These are phyloP conservation scores for Trichophyton rubrum DNA, from an alignment of 2,329 filamentous ascomycete species.

Conservation along the genomic window DNA sequence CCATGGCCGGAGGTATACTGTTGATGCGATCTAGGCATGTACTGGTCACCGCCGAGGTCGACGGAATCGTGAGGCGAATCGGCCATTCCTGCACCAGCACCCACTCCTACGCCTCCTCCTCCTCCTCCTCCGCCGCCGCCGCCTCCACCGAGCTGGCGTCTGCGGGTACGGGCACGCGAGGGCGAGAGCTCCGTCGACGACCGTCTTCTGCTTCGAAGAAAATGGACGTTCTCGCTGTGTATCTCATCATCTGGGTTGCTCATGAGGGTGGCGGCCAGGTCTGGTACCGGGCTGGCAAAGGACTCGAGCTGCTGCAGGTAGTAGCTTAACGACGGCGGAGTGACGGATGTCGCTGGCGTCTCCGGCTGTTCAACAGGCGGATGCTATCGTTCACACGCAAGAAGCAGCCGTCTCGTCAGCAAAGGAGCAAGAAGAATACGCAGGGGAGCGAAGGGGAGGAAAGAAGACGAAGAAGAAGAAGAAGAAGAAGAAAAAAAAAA, in stretches of 20 bases:
- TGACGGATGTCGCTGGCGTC: slow-evolving; percentile 3
- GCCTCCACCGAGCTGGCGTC: slow-evolving; percentile 3
- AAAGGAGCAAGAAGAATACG: not conserved
- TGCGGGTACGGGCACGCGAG: slow-evolving; percentile 1
- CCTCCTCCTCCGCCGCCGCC: not conserved
- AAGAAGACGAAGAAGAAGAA: not conserved
- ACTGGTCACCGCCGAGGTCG: not conserved
- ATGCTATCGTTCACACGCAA: not conserved
- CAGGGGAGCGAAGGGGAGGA: not conserved
- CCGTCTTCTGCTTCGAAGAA: slow-evolving; percentile 33
- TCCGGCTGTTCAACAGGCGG: not conserved
- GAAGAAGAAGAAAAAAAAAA: not conserved
- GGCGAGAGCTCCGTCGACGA: slow-evolving; percentile 9
- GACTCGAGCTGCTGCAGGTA: slow-evolving; percentile 39
- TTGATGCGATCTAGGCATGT: not conserved
- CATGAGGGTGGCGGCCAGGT: slow-evolving; percentile 40
- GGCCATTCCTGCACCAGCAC: not conserved
- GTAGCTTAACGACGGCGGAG: slow-evolving; percentile 20
- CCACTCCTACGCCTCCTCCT: not conserved
- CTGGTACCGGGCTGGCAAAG: slow-evolving; percentile 38
- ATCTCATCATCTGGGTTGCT: slow-evolving; percentile 35
- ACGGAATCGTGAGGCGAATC: not conserved
- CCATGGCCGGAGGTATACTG: not conserved
- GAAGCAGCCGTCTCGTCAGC: not conserved
- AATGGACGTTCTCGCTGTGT: slow-evolving; percentile 39